Base-by-base conservation (phyloP, 192 early-diverging fungal species). In the Backusella luteola region DNA sequence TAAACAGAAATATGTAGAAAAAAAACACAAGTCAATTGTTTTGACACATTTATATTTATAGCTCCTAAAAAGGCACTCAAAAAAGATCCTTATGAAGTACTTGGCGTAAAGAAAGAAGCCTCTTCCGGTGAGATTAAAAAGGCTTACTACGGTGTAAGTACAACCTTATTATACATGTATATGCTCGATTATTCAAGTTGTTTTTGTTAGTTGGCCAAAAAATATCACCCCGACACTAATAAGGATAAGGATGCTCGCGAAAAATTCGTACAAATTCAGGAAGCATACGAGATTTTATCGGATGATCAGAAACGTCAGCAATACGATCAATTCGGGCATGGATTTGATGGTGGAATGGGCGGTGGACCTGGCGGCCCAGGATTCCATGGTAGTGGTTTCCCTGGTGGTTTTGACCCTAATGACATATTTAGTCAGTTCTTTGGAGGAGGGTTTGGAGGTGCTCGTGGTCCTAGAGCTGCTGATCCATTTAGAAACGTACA, bases 161-260 rank as follows among this genome's bases (percentile, higher is more conserved):
- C 21, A n/a, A 35, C 32, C 36, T 73, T 44, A 6, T 46, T n/a
- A 5, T 4, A 21, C 38, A 76, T 46, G 11, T 67, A 21, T 52
- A 34, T 66, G 59, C 0, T 63, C 11, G n/a, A 14, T 63, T 14
- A 29, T 63, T 63, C 9, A 63, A n/a, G n/a, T 63, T 29, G 1
- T 4, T 23, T 26, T 39, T 26, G 34, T 23, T 75, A 94, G 90
- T 88, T 98, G 69, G 98, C 98, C 26, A 97, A 98, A 82, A 90
- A 98, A 83, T 98, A 93, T 85, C 98, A 99, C 80, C 98, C 98
- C 1, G 98, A 99, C 76, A 97, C 98, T 19, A 98, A 97, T 90
- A 98, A 98, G 79, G 94, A 93, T 38, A 84, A 91, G 38, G 87
- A 86, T 8, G 94, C 98, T 35, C 94, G 96, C 74, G 98, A 99